Conservation (phyloP, 345 rosid genomes). For the Carallia brachiata region DNA sequence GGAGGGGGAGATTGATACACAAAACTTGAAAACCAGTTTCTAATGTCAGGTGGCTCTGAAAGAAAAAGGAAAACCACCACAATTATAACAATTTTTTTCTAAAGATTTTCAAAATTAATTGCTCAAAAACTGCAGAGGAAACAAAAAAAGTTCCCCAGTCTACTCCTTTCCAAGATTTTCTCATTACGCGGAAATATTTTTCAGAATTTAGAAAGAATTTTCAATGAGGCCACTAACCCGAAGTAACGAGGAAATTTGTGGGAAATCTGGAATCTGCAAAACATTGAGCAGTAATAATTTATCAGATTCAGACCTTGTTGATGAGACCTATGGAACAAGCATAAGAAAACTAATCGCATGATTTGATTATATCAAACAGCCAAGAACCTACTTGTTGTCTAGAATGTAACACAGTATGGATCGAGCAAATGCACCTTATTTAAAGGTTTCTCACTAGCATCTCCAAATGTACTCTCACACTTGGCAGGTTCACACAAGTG, state of each 20-base stretch:
- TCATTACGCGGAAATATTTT: neutral
- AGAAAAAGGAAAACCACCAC: neutral
- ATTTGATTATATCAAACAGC: neutral
- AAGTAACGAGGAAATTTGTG: constrained; percentile 9
- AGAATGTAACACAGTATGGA: neutral
- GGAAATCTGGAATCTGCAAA: constrained; percentile 18
- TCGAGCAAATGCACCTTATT: constrained; percentile 17
- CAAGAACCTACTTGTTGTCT: neutral
- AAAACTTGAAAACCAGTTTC: constrained; percentile 57
- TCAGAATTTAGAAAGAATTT: neutral
- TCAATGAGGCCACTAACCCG: constrained; percentile 14
- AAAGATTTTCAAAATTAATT: neutral
- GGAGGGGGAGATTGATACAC: constrained; percentile 43
- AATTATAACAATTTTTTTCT: neutral
- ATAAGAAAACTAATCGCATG: neutral
- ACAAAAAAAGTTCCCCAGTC: neutral
- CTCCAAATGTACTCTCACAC: neutral
- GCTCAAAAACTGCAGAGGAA: neutral
- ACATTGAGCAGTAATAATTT: neutral
- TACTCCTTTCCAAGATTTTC: neutral
- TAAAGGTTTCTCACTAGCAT: neutral
- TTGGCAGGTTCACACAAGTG: neutral
- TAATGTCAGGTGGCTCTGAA: constrained; percentile 39
- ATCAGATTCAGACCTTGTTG: neutral
- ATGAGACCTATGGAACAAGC: neutral